Base-by-base conservation (phyloP, 2,329 filamentous ascomycete species). In the Xylaria sp. region DNA sequence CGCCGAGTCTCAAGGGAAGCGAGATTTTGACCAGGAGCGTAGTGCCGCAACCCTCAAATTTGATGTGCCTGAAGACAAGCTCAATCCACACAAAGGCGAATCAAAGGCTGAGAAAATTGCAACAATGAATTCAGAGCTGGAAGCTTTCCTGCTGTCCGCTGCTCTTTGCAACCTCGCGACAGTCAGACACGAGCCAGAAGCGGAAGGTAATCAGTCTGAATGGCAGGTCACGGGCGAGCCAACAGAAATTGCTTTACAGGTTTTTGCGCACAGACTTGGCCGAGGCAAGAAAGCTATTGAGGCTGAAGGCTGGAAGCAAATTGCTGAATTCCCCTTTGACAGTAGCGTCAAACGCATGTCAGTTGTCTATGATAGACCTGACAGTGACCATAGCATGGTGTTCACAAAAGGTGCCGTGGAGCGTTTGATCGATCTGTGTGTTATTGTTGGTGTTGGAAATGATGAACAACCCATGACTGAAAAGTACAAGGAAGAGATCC, bases 311-410 rank as follows among this genome's bases (percentile, higher is more conserved):
- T 90, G 89, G 87, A 85, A 85, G 70, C 85, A 90, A 72, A 77
- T 90, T 1, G 86, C 88, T 59, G 92, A 94, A 73, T 92, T 92
- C 68, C 90, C 91, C n/a, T 94, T 94, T 74, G 91, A 94, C 77
- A 92, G 89, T 63, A 86, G 85, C 72, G 88, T 93, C 76, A 94
- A 94, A 84, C 89, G 90, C 73, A 94, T 94, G 91, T 92, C 90
- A 9, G 90, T 93, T 63, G 85, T 93, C 51, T 93, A 92, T 78
- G 83, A 87, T 54, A 79, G 79, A 5, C 85, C 85, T 1, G 70
- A 74, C 5, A 76, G 76, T 7, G 80, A 83, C 39, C 77, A 76
- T 71, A 87, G 85, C 70, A 74, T 86, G 67, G 81, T 89, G 5
- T 89, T 88, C 70, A 87, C 85, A 68, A 90, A 90, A 75, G 88